phyloP scores from a whole-genome alignment of 257 asterid genomes.

The Ilex asprella region DNA sequence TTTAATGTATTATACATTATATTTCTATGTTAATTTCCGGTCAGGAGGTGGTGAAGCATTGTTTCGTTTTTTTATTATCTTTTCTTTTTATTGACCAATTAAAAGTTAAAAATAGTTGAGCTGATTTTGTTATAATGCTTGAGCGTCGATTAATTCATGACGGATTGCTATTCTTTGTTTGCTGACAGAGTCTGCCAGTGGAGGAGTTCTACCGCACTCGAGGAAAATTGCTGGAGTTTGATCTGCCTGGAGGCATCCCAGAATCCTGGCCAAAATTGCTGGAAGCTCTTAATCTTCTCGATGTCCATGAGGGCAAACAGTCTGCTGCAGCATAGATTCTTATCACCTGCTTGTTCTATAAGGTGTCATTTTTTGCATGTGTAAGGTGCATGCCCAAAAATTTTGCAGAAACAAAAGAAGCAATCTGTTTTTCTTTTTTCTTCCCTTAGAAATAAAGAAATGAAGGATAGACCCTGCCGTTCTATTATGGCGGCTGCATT shows the following conservation, averaged over 20 bases:
- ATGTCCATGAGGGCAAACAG: constrained; percentile 63
- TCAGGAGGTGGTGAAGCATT: neutral
- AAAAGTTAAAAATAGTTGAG: neutral
- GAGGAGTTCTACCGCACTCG: constrained; percentile 65
- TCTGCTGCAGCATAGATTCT: constrained; percentile 53
- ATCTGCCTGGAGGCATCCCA: constrained; percentile 86
- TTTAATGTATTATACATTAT: too few species aligned
- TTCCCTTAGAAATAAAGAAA: neutral
- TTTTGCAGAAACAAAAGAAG: constrained; percentile 40
- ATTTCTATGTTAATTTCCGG: too few species aligned
- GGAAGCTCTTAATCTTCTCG: constrained; percentile 83
- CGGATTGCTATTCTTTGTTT: neutral
- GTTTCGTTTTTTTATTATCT: neutral
- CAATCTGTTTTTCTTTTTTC: constrained; percentile 4
- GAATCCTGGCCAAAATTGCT: constrained; percentile 91
- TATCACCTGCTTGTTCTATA: neutral
- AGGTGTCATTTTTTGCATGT: constrained; percentile 11
- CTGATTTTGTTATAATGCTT: neutral
- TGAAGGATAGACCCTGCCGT: constrained; percentile 11
- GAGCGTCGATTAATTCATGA: neutral
- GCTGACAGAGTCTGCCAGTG: constrained; percentile 83
- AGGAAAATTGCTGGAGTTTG: constrained; percentile 75
- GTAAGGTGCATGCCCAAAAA: constrained; percentile 22
- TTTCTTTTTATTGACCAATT: neutral
- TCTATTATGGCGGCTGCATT: constrained; percentile 18